Conservation (phyloP, 257 asterid genomes). For the Ballota nigra region DNA sequence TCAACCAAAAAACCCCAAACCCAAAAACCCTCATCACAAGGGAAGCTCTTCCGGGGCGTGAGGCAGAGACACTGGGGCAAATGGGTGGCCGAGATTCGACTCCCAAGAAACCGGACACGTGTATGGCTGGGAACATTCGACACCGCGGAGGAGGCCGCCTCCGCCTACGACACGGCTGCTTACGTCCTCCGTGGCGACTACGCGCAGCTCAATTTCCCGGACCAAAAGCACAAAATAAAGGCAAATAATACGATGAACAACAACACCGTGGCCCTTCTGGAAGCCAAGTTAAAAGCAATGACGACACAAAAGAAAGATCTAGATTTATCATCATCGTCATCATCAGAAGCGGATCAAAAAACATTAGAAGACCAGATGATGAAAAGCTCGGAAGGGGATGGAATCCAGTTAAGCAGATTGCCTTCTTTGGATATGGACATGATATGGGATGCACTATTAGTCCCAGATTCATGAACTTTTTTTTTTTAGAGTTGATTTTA, state of each 20-base stretch:
- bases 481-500: background rate
- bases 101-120: slow-evolving; percentile 44
- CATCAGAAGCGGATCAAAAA: background rate
- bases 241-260: slow-evolving; percentile 21
- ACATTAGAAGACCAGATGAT: slow-evolving; percentile 5
- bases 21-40: slow-evolving; percentile 5
- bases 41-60: slow-evolving; percentile 63
- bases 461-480: slow-evolving; percentile 49
- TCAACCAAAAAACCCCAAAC: slow-evolving; percentile 20
- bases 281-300: slow-evolving; percentile 42
- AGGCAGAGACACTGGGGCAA: slow-evolving; percentile 62
- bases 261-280: slow-evolving; percentile 44
- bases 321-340: background rate
- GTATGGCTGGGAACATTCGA: slow-evolving; percentile 57
- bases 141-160: slow-evolving; percentile 49
- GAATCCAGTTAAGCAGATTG: slow-evolving; percentile 66
- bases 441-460: slow-evolving; percentile 81
- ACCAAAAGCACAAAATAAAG: slow-evolving; percentile 37
- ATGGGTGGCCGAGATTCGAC: slow-evolving; percentile 55
- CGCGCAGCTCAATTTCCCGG: slow-evolving; percentile 50
- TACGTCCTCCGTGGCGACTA: slow-evolving; percentile 45
- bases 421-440: slow-evolving; percentile 88
- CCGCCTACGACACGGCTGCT: slow-evolving; percentile 51
- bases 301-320: slow-evolving; percentile 28
- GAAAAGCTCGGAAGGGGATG: slow-evolving; percentile 41